phyloP scores from a whole-genome alignment of 169 alveolate genomes.

The Perkinsus olseni region DNA sequence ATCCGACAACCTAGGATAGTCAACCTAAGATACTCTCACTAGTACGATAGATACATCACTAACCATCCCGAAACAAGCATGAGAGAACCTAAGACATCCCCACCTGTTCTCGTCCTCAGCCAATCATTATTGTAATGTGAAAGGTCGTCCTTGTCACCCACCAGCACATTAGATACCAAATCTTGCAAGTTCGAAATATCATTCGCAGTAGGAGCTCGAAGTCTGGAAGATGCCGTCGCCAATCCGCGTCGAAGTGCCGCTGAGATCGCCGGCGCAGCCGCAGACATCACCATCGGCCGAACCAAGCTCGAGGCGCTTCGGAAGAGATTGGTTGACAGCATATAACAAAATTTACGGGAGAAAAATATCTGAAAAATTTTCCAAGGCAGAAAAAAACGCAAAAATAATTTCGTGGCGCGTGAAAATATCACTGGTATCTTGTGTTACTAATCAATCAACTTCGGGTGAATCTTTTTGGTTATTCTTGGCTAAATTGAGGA shows the following conservation, averaged over 20 bases:
- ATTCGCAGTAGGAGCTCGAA: not conserved
- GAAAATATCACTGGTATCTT: not conserved
- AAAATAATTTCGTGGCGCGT: not conserved
- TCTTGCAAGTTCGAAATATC: not conserved
- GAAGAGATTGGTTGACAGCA: not conserved
- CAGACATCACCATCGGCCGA: not conserved
- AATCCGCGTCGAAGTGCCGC: not conserved
- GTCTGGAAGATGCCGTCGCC: not conserved
- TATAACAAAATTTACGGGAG: not conserved
- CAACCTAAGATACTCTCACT: too few relatives aligned
- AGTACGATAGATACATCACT: too few relatives aligned
- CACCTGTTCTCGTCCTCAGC: not conserved
- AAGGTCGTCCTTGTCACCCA: not conserved
- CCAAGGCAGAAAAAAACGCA: not conserved
- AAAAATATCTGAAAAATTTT: not conserved
- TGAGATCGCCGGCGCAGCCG: not conserved
- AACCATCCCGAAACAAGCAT: too few relatives aligned
- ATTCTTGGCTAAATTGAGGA: not conserved
- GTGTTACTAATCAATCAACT: not conserved
- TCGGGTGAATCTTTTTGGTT: not conserved
- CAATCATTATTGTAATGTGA: not conserved
- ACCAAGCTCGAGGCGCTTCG: not conserved
- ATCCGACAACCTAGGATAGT: too few relatives aligned
- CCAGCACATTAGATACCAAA: not conserved
- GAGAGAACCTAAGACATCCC: too few relatives aligned